Base-by-base conservation (phyloP, 345 rosid genomes). In the Nephelium lappaceum region DNA sequence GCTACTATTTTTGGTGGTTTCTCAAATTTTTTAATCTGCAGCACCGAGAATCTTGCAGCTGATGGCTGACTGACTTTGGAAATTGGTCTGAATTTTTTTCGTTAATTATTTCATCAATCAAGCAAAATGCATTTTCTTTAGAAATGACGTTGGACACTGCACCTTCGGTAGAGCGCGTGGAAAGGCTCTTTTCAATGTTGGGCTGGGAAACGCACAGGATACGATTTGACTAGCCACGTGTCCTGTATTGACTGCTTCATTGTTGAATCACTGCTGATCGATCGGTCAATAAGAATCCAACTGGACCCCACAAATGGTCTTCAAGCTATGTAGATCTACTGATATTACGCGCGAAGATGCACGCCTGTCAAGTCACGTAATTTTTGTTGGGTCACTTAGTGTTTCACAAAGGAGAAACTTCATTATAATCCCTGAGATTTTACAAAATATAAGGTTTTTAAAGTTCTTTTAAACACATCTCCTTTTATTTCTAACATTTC, bases 31-130 rank as follows among this genome's bases (percentile, higher is more conserved):
- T 31, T 45, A 3, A 58, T 69, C 74, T 18, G 3, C 43, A 55
- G 27, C 72, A 74, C 68, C 69, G 73, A 65, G 85, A 85, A 82
- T 82, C 85, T 75, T 31, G 76, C 71, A 7, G 2, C 12, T 45
- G 8, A 7, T 1, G 4, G 82, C 81, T 61, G 78, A 80, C 77
- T 18, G 53, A 72, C 78, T 49, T 82, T 23, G 84, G 85, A 62
- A 78, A 73, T 77, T 73, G 82, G 36, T 39, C 7, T 62, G 47
- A 47, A 45, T 45, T 75, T 63, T 60, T 24, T 49, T 3, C 11
- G 2, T 21, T 49, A 38, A 14, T 74, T 27, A 57, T 8, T 71
- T 72, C n/a, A 36, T 65, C 45, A 73, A 21, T 67, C 38, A n/a
- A 11, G 55, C 49, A 36, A 24, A 41, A 31, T 0, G 55, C 27